Evolutionary conservation across 768 basidiomycete species (phyloP).

Genomic region (Asterophora parasitica): DNA sequence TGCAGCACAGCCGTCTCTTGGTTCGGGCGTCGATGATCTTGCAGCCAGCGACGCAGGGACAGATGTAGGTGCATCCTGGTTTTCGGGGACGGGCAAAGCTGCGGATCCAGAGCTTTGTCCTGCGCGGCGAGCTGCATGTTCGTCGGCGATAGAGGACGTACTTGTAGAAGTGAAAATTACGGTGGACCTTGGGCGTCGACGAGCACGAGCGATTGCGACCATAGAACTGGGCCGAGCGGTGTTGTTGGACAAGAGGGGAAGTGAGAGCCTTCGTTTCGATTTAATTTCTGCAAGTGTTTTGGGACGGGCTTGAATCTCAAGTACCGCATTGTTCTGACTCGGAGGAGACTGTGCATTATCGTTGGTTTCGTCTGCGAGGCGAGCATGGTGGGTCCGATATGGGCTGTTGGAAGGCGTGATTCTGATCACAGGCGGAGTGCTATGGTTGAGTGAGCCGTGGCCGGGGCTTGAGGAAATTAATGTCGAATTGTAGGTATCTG

Average conservation of each 20-base stretch:
- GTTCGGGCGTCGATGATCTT: background rate
- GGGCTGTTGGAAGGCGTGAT: slow-evolving; percentile 19
- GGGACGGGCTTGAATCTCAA: slow-evolving; percentile 18
- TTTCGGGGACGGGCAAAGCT: background rate
- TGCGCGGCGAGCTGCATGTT: background rate
- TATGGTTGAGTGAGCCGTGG: slow-evolving; percentile 2
- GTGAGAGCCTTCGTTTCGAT: slow-evolving; percentile 32
- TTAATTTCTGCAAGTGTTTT: slow-evolving; percentile 32
- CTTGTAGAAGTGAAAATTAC: slow-evolving; percentile 5
- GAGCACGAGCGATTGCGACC: slow-evolving; percentile 9
- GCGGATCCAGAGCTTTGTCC: background rate
- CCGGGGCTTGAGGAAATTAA: slow-evolving; percentile 5
- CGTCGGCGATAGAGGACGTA: slow-evolving; percentile 1
- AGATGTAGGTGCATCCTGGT: background rate
- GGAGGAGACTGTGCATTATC: background rate
- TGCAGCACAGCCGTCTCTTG: background rate
- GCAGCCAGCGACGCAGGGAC: background rate
- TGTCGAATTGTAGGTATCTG: slow-evolving; percentile 15
- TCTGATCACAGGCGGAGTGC: slow-evolving; percentile 13
- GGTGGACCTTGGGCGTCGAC: slow-evolving; percentile 6
- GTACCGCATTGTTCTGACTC: background rate
- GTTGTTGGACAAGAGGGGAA: slow-evolving; percentile 23
- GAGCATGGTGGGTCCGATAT: slow-evolving; percentile 1
- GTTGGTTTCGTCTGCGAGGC: background rate
- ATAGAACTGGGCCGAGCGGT: slow-evolving; percentile 15